Base-by-base conservation (phyloP, 352 stramenopile genomes). In the Saprolegnia diclina region DNA sequence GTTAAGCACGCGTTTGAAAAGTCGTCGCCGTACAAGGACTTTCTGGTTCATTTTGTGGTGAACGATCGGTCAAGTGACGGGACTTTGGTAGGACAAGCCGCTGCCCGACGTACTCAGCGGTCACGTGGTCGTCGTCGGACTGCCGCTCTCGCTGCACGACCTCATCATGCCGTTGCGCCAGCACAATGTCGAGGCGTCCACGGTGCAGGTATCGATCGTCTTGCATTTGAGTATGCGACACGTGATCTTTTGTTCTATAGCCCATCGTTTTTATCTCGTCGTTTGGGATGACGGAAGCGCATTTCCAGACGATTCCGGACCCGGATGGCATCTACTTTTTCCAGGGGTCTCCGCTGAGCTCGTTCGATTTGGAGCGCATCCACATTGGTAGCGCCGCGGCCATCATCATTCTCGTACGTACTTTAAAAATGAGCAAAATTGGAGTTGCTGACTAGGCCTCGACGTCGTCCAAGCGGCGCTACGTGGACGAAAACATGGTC, bases 401-500 rank as follows among this genome's bases (percentile, higher is more conserved):
- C 0, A 81, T 92, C 26, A 72, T 92, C 44, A 88, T 92, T 56
- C 74, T 91, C 42, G 87, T 79, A 5, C 73, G 76, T 26, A 11
- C n/a, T 64, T 50, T 16, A 11, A 46, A 38, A 35, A 35, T 53
- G 22, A 14, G 14, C n/a, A 2, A 52, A 19, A 53, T 19, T 57
- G 7, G 16, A 7, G 52, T 57, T 14, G 38, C 38, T 14, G 48
- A n/a, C 50, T 14, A 50, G 52, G 65, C 52, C 56, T 42, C 24
- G 21, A 64, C 56, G 19, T 53, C 26, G 21, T 59, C 54, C 42
- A 63, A 65, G 22, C 40, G 55, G 3, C 42, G 56, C 19, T 92
- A 90, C 65, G 74, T 84, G 0, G 85, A 92, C 53, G 79, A 81
- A 7, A 92, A 92, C 61, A 92, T 92, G 85, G 76, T 92, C 5